These are phyloP conservation scores for Oryza australiensis DNA, from an alignment of 176 grass and related monocot species.

Conservation along the genomic window DNA sequence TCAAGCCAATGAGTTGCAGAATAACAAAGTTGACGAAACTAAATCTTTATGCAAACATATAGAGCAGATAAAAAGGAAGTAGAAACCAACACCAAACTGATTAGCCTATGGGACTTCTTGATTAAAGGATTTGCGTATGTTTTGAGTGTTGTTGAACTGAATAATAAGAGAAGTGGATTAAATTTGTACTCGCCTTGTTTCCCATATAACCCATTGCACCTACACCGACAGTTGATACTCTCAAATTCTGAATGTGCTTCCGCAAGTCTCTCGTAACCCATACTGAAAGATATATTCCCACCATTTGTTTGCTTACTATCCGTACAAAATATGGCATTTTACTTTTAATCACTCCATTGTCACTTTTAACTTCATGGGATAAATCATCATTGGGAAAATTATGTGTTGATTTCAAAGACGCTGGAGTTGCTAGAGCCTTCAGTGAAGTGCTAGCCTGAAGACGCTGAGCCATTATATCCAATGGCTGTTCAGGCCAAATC, in stretches of 20 bases:
- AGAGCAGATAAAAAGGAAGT: background rate
- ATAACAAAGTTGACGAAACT: background rate
- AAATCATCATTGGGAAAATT: constrained; percentile 33
- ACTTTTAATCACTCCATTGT: constrained; percentile 31
- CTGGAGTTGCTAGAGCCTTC: constrained; percentile 33
- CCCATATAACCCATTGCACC: constrained; percentile 92
- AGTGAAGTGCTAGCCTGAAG: constrained; percentile 17
- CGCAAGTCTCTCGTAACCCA: constrained; percentile 74
- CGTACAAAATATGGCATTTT: constrained; percentile 62
- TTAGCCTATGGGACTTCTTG: background rate
- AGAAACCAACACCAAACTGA: background rate
- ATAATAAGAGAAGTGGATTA: constrained; percentile 1
- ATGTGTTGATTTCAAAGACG: constrained; percentile 41
- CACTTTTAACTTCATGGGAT: constrained; percentile 31
- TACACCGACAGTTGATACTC: constrained; percentile 87
- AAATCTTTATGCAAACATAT: background rate
- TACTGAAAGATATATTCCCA: constrained; percentile 77
- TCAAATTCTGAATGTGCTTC: constrained; percentile 85
- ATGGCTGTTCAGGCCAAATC: constrained; percentile 63
- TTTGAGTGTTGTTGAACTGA: background rate
- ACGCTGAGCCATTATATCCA: constrained; percentile 41
- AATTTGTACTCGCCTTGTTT: constrained; percentile 69
- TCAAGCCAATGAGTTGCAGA: background rate
- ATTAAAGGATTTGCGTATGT: background rate
- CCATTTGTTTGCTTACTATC: constrained; percentile 97